Base-by-base conservation (phyloP, 1,284 basidiomycete species). In the Agroathelia rolfsii region DNA sequence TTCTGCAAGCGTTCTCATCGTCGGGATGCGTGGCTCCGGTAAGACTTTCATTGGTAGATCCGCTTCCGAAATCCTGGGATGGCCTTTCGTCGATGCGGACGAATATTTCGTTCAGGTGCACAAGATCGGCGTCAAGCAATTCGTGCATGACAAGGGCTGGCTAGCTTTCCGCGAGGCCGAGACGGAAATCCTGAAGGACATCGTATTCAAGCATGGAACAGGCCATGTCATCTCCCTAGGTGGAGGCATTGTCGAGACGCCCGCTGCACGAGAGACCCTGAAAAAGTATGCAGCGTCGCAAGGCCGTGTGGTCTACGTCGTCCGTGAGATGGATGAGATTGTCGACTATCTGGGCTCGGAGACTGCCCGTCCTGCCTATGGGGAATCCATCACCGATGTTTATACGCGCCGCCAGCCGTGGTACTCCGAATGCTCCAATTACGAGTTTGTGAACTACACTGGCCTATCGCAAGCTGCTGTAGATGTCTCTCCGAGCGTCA, bases 21-120 rank as follows among this genome's bases (percentile, higher is more conserved):
- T 94, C 36, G 93, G 94, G 24, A 97, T 99, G 94, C 84, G 94
- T 21, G 94, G 94, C 4, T 87, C 89, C 0, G 94, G 95, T 35
- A 98, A 98, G 67, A 88, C 87, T 1, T 84, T 82, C 59, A 72
- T 97, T 39, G 90, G 93, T 13, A 64, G 72, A 34, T 64, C 89
- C 22, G 89, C 86, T 5, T 81, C 89, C 1, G 59, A 69, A 9
- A 64, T 77, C 1, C 70, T 97, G 5, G 70, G 66, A 2, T 85
- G 90, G 63, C 67, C 73, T 2, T 85, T 86, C 52, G 58, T 94
- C 45, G 95, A 99, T 49, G 92, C 92, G 18, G 94, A 99, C 50
- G 62, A 62, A 6, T 75, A 75, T 46, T 90, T 96, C 51, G 77
- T 78, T 44, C 58, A 70, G 34, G 69, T 78, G 41, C 65, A 80